Conservation (phyloP, 2,329 filamentous ascomycete species). For the Monosporascus sp. region DNA sequence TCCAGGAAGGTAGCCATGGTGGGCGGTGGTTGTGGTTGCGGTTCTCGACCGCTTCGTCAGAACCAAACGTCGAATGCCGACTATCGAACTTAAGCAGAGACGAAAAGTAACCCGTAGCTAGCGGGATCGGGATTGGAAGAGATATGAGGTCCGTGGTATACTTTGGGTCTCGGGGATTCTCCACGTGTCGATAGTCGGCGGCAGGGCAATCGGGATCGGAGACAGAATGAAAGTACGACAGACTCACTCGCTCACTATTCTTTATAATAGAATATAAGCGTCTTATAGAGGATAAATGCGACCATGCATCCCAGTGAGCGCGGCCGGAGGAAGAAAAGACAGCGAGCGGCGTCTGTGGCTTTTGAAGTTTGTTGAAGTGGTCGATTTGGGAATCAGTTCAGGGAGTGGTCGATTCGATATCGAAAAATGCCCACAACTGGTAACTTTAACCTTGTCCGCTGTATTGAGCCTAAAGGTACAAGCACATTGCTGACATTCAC, state of each 20-base stretch:
- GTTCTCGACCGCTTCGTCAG: constrained; percentile 21
- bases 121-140: too few relatives aligned
- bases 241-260: background rate
- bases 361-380: background rate
- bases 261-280: constrained; percentile 11
- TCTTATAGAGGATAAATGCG: constrained; percentile 14
- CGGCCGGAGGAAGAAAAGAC: background rate
- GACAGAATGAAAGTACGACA: too few relatives aligned
- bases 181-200: too few relatives aligned
- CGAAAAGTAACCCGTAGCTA: too few relatives aligned
- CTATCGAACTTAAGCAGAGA: too few relatives aligned
- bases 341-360: background rate
- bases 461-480: too few relatives aligned
- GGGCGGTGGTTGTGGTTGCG: constrained; percentile 17
- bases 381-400: too few relatives aligned
- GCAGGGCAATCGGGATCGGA: too few relatives aligned
- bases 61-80: background rate
- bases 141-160: too few relatives aligned
- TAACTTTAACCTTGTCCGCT: too few relatives aligned
- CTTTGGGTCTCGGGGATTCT: too few relatives aligned
- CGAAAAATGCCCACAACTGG: constrained; percentile 10
- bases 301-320: constrained; percentile 20
- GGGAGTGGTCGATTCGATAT: constrained; percentile 10
- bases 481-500: too few relatives aligned
- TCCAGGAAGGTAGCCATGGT: constrained; percentile 94